A percentile compares a stretch with the other conserved stretches of the same genome.
Evolutionary conservation across 495 filamentous ascomycete genomes (phyloP).

Genomic region (Lepidopterella palustris): DNA sequence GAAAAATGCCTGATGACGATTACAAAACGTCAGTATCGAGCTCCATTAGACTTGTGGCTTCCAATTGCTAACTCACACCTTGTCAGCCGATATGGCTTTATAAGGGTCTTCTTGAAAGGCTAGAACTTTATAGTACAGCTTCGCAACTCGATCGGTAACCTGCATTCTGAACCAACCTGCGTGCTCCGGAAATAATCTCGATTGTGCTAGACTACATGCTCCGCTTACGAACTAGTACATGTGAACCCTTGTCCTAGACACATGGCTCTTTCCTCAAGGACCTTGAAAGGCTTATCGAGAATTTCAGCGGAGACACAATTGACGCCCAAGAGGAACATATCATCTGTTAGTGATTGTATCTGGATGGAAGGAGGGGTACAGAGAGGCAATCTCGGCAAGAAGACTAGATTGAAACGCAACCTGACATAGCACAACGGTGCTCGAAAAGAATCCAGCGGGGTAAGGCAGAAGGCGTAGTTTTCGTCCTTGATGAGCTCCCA

Average conservation of each 20-base stretch:
- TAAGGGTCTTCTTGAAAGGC: constrained; percentile 13
- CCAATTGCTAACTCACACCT: too few species aligned
- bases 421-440: background rate
- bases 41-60: too few species aligned
- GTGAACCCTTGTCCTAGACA: constrained; percentile 16
- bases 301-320: constrained; percentile 9
- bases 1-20: too few species aligned
- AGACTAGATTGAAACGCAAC: background rate
- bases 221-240: constrained; percentile 16
- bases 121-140: constrained; percentile 14
- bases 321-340: too few species aligned
- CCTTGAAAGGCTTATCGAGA: constrained; percentile 8
- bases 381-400: too few species aligned
- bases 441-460: constrained; percentile 14
- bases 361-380: too few species aligned
- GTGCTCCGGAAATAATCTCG: constrained; percentile 1
- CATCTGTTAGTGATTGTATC: too few species aligned
- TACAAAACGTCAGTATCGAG: too few species aligned
- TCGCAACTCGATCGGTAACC: constrained; percentile 9
- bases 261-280: constrained; percentile 18
- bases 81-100: too few species aligned
- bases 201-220: constrained; percentile 11
- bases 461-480: constrained; percentile 15
- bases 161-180: constrained; percentile 3
- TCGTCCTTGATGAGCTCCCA: constrained; percentile 1